Evolutionary conservation across 495 filamentous ascomycete genomes (phyloP).

Genomic region (Pseudomonodictys pantanalensis): DNA sequence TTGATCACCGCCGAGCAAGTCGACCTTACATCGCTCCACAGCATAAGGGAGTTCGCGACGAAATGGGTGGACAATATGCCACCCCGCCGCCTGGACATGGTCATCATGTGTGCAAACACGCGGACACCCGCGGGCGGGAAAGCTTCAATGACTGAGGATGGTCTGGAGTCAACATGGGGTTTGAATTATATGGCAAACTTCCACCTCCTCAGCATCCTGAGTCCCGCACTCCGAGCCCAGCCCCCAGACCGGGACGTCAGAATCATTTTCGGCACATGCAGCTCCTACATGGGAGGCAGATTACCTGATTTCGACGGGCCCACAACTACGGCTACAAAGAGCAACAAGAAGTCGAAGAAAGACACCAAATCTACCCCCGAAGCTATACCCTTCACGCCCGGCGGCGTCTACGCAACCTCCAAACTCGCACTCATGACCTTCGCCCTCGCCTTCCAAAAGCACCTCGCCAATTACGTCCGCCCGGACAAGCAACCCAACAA

Average conservation of each 20-base stretch:
- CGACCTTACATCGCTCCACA: conserved; percentile 81
- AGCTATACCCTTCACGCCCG: conserved; percentile 34
- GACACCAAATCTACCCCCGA: neutral
- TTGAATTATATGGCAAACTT: conserved; percentile 95
- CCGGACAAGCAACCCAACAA: conserved; percentile 80
- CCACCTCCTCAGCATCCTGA: conserved; percentile 86
- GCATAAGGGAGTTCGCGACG: conserved; percentile 90
- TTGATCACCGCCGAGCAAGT: conserved; percentile 94
- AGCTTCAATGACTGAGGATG: conserved; percentile 61
- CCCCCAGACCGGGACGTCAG: conserved; percentile 90
- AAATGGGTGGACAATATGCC: conserved; percentile 97
- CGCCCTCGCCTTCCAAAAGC: conserved; percentile 82
- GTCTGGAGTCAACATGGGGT: conserved; percentile 84
- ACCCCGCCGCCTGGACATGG: conserved; percentile 85
- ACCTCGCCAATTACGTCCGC: conserved; percentile 73
- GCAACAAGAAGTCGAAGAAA: conserved; percentile 25
- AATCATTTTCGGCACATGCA: conserved; percentile 81
- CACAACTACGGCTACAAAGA: conserved; percentile 3
- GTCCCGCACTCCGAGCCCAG: conserved; percentile 81
- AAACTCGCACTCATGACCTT: conserved; percentile 89
- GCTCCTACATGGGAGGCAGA: conserved; percentile 73
- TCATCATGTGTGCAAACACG: conserved; percentile 80
- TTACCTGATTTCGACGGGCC: conserved; percentile 50
- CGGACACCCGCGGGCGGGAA: conserved; percentile 61
- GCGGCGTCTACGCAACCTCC: conserved; percentile 70